Conservation (phyloP, 371 early-diverging fungal species). For the Thermomucor indicae-seudaticae region DNA sequence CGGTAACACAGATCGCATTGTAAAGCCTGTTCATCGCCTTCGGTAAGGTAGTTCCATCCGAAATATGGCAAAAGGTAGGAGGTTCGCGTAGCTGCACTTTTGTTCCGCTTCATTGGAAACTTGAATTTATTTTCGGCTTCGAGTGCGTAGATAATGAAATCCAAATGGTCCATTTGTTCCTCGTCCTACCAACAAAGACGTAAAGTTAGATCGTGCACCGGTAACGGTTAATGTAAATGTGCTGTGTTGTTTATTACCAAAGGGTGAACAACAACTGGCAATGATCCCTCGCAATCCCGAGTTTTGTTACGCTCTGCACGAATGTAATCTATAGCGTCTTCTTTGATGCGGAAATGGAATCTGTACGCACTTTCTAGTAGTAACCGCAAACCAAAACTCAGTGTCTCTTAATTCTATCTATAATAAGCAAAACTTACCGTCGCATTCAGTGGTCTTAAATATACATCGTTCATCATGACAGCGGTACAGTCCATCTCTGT, state of each 20-base stretch:
- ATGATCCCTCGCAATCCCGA: neutral
- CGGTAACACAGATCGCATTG: conserved; percentile 12
- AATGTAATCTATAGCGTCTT: conserved; percentile 5
- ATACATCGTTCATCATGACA: conserved; percentile 6
- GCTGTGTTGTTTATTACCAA: conserved; percentile 1
- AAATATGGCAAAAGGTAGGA: conserved; percentile 12
- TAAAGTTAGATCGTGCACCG: neutral
- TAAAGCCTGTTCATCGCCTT: neutral
- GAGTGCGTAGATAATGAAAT: conserved; percentile 5
- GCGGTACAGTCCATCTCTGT: neutral
- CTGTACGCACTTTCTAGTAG: too few species aligned
- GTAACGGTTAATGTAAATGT: neutral
- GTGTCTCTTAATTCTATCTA: too few species aligned
- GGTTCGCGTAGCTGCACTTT: neutral
- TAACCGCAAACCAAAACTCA: too few species aligned
- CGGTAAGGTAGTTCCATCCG: conserved; percentile 6
- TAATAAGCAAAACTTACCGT: conserved; percentile 5
- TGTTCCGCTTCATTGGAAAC: neutral
- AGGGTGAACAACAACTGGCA: conserved; percentile 9
- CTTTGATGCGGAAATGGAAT: conserved; percentile 1
- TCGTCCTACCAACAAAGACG: conserved; percentile 5
- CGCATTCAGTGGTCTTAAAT: conserved; percentile 4
- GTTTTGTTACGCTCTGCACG: neutral
- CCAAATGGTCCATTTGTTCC: conserved; percentile 1
- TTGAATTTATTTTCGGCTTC: neutral